Base-by-base conservation (phyloP, 345 rosid genomes). In the Barbarea vulgaris region DNA sequence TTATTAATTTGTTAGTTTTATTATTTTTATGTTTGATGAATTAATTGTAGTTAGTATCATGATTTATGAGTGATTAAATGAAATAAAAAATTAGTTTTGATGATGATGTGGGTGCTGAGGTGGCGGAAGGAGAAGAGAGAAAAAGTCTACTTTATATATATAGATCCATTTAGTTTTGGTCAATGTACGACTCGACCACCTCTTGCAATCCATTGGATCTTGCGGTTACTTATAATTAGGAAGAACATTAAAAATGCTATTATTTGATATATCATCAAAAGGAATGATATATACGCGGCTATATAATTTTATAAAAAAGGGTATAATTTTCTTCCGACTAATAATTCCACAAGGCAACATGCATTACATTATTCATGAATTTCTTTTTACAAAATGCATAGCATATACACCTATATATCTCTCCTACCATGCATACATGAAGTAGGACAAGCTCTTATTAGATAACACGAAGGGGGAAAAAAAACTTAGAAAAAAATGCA, bases 301-400 rank as follows among this genome's bases (percentile, higher is more conserved):
- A 44, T 33, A 33, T 47, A 57, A 51, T 42, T 65, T 9, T 4
- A 25, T 8, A 52, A 60, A 73, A 24, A 3, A 56, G 18, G 27
- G 44, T 50, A 25, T 27, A 50, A 74, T 55, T 24, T 65, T 2
- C 15, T 39, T 46, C 51, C 10, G 19, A 9, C 58, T n/a, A 69
- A 54, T 76, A 69, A 62, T 76, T 76, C 65, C 4, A 69, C 50
- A 69, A 61, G 24, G 58, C 70, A 69, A 62, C 80, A 69, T 76
- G 70, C 75, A 76, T 50, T 69, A 59, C 55, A 76, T 60, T 69
- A 68, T 68, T 76, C 27, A n/a, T 33, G 8, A 3, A 27, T 39
- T 55, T 69, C 13, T 60, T 41, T 59, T 69, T 59, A 68, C 59
- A 50, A 24, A 34, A 53, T 41, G 15, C 30, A 5, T 50, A 12